Conservation (phyloP, 306 rosid genomes). For the Fagus sylvatica region DNA sequence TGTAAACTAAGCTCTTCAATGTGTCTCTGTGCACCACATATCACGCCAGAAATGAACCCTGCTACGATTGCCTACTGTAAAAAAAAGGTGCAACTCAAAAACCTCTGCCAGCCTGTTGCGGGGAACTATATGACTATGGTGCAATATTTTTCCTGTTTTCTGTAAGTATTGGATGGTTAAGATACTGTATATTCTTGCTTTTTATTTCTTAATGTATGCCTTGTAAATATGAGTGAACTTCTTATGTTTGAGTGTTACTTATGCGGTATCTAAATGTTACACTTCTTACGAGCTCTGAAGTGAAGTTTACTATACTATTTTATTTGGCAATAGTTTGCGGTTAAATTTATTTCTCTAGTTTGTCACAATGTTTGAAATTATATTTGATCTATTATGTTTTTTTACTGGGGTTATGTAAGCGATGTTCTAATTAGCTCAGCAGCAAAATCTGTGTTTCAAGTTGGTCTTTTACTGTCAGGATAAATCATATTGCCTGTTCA, state of each 20-base stretch:
- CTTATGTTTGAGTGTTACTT: not conserved
- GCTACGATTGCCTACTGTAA: not conserved
- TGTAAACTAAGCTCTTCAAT: not conserved
- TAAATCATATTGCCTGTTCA: conserved; percentile 19
- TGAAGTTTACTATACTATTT: not conserved
- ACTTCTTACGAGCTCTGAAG: not conserved
- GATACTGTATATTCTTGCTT: not conserved
- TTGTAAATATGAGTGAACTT: not conserved
- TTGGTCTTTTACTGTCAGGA: conserved; percentile 17
- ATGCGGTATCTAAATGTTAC: not conserved
- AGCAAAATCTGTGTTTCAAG: not conserved
- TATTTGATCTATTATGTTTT: not conserved
- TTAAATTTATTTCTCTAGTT: not conserved
- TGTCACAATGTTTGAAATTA: not conserved
- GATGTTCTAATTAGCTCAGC: not conserved
- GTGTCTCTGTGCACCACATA: not conserved
- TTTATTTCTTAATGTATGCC: not conserved
- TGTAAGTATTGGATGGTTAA: not conserved
- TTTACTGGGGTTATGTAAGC: not conserved
- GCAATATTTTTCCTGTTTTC: not conserved
- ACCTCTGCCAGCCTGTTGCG: not conserved
- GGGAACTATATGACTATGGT: not conserved
- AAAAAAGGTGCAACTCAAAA: not conserved
- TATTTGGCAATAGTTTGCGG: not conserved
- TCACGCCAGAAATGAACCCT: not conserved